Evolutionary conservation across 2,329 filamentous ascomycete species (phyloP), one percentile per base, ranked within the genome.

Genomic region (Cytospora piceae): DNA sequence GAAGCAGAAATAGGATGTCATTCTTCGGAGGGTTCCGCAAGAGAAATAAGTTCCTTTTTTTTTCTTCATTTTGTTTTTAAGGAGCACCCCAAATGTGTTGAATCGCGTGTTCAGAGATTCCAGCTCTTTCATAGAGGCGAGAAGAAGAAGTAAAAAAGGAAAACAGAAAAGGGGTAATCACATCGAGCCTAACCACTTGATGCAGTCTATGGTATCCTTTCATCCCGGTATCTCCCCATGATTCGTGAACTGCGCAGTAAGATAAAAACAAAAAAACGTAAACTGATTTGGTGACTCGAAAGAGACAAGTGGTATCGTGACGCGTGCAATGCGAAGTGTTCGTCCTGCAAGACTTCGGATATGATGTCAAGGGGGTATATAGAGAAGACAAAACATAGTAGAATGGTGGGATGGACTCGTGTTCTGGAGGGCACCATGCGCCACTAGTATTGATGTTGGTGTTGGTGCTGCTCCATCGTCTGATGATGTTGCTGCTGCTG

Each of bases 401-500:
- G 11, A 49, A 49, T 4, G 11, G n/a, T 22, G 22, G 11, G 9
- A 24, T 24, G 22, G 11, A 14, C 11, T 31, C 24, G 22, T 54
- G 29, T 31, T 12, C 29, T 20, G 39, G 27, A 37, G 34, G 29
- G 12, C 15, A 64, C 66, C 42, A 66, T 58, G 27, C 39, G 49
- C n/a, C 66, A 64, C 27, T 67, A 65, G 27, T 67, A 67, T 27
- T 69, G 68, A n/a, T 69, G 69, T 17, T 63, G 27, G 9, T 72
- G 67, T 17, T 70, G 58, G 4, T 64, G 62, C 3, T 64, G 69
- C 9, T 67, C 68, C 14, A 67, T 67, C 12, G 65, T 70, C 14
- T 68, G 70, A n/a, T 68, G 62, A 42, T 67, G 22, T 53, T 63
- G 63, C 46, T 70, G 67, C 49, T 73, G 64, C 34, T 74, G 67